Conservation (phyloP, 495 filamentous ascomycete genomes). For the Penicillium longicatenatum region DNA sequence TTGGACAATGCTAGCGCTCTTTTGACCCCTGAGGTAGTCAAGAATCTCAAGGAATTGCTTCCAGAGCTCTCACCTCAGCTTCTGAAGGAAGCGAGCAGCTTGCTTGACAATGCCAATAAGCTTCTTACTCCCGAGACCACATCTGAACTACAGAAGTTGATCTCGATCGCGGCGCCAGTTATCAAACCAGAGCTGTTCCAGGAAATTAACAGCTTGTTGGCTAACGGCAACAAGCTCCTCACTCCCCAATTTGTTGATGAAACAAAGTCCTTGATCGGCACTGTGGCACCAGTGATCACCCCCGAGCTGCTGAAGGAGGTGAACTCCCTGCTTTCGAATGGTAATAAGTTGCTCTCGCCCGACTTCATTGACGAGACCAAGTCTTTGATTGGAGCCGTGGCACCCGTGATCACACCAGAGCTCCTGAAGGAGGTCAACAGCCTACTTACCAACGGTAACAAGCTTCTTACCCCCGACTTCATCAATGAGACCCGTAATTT, state of each 20-base stretch:
- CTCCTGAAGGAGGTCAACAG: conserved; percentile 26
- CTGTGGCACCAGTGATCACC: conserved; percentile 42
- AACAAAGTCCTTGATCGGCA: conserved; percentile 33
- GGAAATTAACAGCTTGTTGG: conserved; percentile 40
- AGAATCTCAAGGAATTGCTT: conserved; percentile 7
- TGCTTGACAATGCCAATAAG: conserved; percentile 13
- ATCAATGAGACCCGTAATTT: conserved; percentile 39
- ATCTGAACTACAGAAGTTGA: conserved; percentile 19
- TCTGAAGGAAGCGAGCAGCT: conserved; percentile 9
- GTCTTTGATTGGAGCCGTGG: conserved; percentile 32
- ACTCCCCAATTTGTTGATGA: conserved; percentile 35
- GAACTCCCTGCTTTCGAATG: conserved; percentile 41
- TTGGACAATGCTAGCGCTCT: conserved; percentile 32
- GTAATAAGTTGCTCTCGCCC: conserved; percentile 38
- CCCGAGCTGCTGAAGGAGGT: conserved; percentile 45
- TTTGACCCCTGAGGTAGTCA: conserved; percentile 2
- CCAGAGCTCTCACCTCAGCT: conserved; percentile 27
- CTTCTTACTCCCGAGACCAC: conserved; percentile 27
- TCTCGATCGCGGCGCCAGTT: conserved; percentile 28
- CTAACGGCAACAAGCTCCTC: conserved; percentile 38
- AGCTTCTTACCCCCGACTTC: conserved; percentile 35
- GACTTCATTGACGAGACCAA: conserved; percentile 48
- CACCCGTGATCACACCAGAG: conserved; percentile 3
- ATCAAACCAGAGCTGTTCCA: conserved; percentile 39
- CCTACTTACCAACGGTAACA: conserved; percentile 32